Percentiles rank a stretch among this genome's conserved stretches.
phyloP scores from a whole-genome alignment of 768 basidiomycete genomes.

The Galerina marginata region DNA sequence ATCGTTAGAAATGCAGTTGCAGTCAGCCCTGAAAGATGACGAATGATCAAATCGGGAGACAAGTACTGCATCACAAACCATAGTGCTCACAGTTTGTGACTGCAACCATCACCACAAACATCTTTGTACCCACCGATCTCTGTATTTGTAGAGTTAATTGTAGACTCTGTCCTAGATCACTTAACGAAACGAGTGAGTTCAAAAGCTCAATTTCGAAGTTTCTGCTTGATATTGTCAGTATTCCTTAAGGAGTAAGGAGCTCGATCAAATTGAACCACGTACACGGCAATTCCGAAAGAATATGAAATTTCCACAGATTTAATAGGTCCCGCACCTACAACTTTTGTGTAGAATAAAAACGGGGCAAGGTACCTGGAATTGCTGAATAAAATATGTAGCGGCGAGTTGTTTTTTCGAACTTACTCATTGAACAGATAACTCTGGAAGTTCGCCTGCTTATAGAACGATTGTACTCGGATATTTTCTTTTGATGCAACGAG shows the following conservation, averaged over 20 bases:
- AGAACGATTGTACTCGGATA: not conserved
- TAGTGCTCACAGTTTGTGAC: not conserved
- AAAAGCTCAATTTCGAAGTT: not conserved
- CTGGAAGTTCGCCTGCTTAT: not conserved
- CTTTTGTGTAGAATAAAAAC: not conserved
- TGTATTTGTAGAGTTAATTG: not conserved
- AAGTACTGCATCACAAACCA: not conserved
- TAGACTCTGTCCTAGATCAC: not conserved
- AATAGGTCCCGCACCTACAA: not conserved
- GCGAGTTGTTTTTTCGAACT: not conserved
- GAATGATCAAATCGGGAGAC: not conserved
- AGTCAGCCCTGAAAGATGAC: not conserved
- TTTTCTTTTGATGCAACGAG: not conserved
- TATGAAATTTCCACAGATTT: not conserved
- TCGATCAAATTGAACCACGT: not conserved
- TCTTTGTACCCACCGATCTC: slow-evolving; percentile 1
- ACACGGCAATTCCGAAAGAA: not conserved
- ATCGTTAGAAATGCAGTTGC: not conserved
- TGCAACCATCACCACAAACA: not conserved
- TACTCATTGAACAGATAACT: slow-evolving; percentile 9
- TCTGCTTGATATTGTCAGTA: not conserved
- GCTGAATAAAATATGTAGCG: not conserved
- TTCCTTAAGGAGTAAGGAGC: not conserved
- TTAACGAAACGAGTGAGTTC: not conserved
- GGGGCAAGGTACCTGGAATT: slow-evolving; percentile 2